Evolutionary conservation across 768 basidiomycete species (phyloP).

Genomic region (Podaxis sp.): DNA sequence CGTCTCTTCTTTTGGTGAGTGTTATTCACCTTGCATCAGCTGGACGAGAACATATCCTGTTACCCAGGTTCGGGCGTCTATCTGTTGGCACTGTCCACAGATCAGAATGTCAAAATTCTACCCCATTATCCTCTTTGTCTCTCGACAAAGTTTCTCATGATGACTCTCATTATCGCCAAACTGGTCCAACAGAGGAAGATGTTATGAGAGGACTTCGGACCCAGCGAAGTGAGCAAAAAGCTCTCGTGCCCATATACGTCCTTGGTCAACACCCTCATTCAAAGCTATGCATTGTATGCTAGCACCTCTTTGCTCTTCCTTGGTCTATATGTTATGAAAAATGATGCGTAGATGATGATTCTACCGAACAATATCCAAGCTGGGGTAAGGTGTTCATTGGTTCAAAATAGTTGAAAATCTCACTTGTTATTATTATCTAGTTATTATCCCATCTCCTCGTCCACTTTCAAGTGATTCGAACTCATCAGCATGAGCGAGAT

Average conservation of each 20-base stretch:
- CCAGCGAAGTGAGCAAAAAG: not conserved
- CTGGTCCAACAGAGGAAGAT: not conserved
- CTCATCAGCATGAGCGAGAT: not conserved
- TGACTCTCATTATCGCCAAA: not conserved
- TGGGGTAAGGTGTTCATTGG: not conserved
- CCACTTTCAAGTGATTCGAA: not conserved
- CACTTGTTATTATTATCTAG: not conserved
- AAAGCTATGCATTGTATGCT: not conserved
- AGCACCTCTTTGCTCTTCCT: not conserved
- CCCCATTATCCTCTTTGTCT: not conserved
- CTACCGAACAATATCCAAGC: not conserved
- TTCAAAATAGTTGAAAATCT: not conserved
- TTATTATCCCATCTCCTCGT: conserved; percentile 1
- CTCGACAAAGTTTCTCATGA: not conserved
- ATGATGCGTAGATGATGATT: not conserved
- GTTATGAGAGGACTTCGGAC: not conserved
- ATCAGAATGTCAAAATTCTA: not conserved
- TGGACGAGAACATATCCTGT: not conserved
- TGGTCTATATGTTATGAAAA: not conserved
- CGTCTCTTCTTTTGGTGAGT: not conserved
- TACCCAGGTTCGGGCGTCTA: conserved; percentile 4
- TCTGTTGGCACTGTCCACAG: not conserved
- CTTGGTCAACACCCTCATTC: not conserved
- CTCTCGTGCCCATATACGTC: not conserved
- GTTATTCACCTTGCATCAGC: not conserved